phyloP scores from a whole-genome alignment of 257 asterid genomes.

The Ilex asprella region DNA sequence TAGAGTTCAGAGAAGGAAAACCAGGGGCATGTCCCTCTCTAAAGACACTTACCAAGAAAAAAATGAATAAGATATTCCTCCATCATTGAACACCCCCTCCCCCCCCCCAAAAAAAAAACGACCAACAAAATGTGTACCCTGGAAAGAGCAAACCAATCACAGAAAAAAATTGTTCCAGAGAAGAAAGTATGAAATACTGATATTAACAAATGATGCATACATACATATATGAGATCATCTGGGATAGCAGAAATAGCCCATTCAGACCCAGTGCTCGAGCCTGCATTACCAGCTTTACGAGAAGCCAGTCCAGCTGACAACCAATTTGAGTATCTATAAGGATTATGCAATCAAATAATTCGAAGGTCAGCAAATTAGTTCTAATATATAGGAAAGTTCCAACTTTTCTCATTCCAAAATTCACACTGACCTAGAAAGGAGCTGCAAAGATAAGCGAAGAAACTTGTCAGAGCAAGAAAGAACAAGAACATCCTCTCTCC shows the following conservation, averaged over 20 bases:
- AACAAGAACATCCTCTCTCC: conserved; percentile 86
- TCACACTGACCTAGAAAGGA: conserved; percentile 69
- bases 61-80: no score
- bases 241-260: conserved; percentile 87
- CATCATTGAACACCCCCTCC: no score
- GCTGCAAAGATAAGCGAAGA: conserved; percentile 89
- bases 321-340: conserved; percentile 78
- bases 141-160: background rate
- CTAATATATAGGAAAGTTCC: background rate
- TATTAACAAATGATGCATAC: conserved; percentile 21
- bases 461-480: conserved; percentile 92
- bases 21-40: no score
- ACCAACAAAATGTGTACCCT: background rate
- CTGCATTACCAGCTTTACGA: conserved; percentile 55
- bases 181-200: conserved; percentile 5
- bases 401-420: background rate
- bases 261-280: conserved; percentile 56
- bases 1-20: no score
- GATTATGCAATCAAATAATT: conserved; percentile 12
- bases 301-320: conserved; percentile 73
- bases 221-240: conserved; percentile 75
- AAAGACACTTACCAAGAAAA: no score
- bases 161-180: conserved; percentile 5
- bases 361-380: conserved; percentile 14
- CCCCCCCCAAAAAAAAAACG: no score